These are phyloP conservation scores for Leccinum uliginosum DNA, from an alignment of 768 basidiomycete species.

Conservation along the genomic window DNA sequence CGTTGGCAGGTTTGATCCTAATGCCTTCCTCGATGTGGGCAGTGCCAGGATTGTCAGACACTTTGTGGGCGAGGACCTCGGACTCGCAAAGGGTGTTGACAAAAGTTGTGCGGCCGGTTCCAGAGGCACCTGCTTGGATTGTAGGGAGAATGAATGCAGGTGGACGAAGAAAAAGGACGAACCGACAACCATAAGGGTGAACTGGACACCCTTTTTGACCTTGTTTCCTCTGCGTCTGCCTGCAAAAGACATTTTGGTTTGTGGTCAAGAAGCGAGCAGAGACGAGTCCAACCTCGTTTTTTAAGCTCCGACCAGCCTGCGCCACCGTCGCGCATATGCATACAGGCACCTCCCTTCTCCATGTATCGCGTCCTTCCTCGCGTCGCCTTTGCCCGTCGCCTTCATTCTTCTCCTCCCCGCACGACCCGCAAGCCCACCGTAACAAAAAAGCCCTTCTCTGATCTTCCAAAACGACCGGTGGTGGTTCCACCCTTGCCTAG, in stretches of 20 bases:
- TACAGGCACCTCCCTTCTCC: constrained; percentile 11
- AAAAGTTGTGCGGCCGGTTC: constrained; percentile 96
- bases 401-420: constrained; percentile 9
- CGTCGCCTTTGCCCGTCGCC: constrained; percentile 4
- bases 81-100: constrained; percentile 99
- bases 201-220: constrained; percentile 98
- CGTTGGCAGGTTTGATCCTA: constrained; percentile 90
- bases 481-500: background rate
- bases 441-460: constrained; percentile 50
- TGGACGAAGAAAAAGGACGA: constrained; percentile 29
- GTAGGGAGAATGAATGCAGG: background rate
- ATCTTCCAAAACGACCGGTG: constrained; percentile 47
- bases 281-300: constrained; percentile 30
- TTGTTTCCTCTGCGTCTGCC: constrained; percentile 88
- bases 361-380: constrained; percentile 10
- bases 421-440: constrained; percentile 10
- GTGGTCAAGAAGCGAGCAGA: constrained; percentile 25
- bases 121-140: constrained; percentile 78
- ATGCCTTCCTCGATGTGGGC: constrained; percentile 94
- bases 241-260: constrained; percentile 72
- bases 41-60: constrained; percentile 77
- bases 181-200: constrained; percentile 99
- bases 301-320: constrained; percentile 32
- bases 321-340: constrained; percentile 33
- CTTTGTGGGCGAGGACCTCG: constrained; percentile 85